Percentiles rank a stretch among this genome's conserved stretches.
These are phyloP conservation scores for Conidiobolus incongruus DNA, from an alignment of 371 early-diverging fungal species.

Conservation along the genomic window DNA sequence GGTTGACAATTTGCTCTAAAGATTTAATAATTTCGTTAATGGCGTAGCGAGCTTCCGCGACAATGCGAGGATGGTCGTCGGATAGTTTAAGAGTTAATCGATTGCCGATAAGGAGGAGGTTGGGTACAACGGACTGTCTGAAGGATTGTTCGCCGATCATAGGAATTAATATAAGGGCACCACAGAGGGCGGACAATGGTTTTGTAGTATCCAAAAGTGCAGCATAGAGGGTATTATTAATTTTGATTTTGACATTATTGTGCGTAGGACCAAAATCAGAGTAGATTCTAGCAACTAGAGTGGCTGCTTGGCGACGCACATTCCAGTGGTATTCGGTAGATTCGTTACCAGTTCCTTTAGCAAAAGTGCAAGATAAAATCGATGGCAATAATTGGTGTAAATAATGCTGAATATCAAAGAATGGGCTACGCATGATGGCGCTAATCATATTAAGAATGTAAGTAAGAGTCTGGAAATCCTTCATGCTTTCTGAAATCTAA, in stretches of 20 bases:
- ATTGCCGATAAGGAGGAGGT: too few relatives aligned
- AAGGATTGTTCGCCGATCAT: too few relatives aligned
- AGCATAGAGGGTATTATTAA: constrained; percentile 65
- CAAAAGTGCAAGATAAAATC: constrained; percentile 87
- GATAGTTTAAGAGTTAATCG: too few relatives aligned
- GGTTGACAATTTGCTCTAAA: too few relatives aligned
- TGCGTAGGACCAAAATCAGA: constrained; percentile 48
- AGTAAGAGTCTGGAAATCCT: constrained; percentile 37
- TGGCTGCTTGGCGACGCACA: constrained; percentile 54
- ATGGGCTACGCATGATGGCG: constrained; percentile 71
- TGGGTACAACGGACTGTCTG: too few relatives aligned
- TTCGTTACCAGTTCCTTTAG: constrained; percentile 47
- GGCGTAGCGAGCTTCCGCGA: too few relatives aligned
- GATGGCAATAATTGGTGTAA: constrained; percentile 97
- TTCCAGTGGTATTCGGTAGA: constrained; percentile 57
- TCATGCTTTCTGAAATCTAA: constrained; percentile 51
- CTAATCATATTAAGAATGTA: constrained; percentile 64
- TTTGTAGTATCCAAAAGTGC: constrained; percentile 74
- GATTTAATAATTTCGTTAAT: too few relatives aligned
- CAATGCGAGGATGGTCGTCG: too few relatives aligned
- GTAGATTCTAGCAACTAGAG: constrained; percentile 45
- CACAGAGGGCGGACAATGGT: constrained; percentile 64
- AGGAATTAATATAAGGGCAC: constrained; percentile 73
- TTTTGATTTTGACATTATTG: constrained; percentile 66
- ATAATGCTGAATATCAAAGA: constrained; percentile 94